These are phyloP conservation scores for Populus euphratica DNA, from an alignment of 345 rosid genomes.

Conservation along the genomic window DNA sequence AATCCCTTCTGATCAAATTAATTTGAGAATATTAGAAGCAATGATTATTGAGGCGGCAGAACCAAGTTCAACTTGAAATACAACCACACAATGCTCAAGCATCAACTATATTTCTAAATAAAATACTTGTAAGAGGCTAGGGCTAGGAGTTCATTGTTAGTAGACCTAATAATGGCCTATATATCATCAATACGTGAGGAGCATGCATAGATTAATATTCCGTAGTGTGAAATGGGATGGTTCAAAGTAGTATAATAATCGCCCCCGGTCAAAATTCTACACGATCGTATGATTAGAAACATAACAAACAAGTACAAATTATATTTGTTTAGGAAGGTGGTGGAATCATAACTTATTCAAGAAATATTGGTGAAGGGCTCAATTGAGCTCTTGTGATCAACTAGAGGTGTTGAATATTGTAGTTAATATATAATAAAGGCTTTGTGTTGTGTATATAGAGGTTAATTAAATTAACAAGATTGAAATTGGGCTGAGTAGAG, in stretches of 20 bases:
- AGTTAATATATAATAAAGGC: neutral
- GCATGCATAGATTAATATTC: constrained; percentile 24
- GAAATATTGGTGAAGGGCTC: neutral
- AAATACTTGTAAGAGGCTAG: neutral
- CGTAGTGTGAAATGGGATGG: neutral
- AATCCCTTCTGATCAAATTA: neutral
- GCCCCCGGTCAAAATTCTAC: constrained; percentile 27
- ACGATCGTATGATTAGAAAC: constrained; percentile 36
- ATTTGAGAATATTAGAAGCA: neutral
- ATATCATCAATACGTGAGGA: constrained; percentile 24
- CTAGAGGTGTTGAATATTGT: neutral
- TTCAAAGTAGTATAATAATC: constrained; percentile 8
- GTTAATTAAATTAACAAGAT: neutral
- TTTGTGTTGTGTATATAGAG: neutral
- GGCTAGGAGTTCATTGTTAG: neutral
- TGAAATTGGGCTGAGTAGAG: neutral
- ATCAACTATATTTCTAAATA: neutral
- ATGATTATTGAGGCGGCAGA: constrained; percentile 1
- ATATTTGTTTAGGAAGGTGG: constrained; percentile 16
- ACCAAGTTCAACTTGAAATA: neutral
- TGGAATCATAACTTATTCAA: constrained; percentile 33
- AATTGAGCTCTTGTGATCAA: too few relatives aligned
- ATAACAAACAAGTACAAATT: neutral
- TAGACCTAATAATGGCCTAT: constrained; percentile 20
- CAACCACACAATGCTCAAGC: neutral